Evolutionary conservation across 495 filamentous ascomycete genomes (phyloP).

Genomic region (Chaetomidium leptoderma): DNA sequence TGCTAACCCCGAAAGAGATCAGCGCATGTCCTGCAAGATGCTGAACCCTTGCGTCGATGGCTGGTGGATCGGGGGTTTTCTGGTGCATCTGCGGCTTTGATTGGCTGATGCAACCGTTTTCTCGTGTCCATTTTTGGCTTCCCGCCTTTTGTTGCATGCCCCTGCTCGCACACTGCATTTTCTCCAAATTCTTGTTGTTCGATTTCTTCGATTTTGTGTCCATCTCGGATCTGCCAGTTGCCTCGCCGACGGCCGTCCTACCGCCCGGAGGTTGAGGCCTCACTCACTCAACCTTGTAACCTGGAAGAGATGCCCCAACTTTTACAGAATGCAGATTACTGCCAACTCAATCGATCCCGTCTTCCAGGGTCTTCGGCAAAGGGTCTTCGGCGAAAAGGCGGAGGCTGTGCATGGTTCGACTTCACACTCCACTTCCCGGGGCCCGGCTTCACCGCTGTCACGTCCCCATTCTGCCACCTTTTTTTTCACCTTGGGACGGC

Average conservation of each 20-base stretch:
- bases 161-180: background rate
- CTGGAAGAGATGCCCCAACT: background rate
- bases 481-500: background rate
- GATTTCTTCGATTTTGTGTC: background rate
- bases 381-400: background rate
- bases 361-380: background rate
- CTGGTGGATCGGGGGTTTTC: slow-evolving; percentile 24
- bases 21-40: too few species aligned
- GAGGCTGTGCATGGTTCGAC: background rate
- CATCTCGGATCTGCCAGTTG: too few species aligned
- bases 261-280: background rate
- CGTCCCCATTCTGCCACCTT: background rate
- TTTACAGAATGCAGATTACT: too few species aligned
- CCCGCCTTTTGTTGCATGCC: slow-evolving; percentile 19
- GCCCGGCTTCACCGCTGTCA: background rate
- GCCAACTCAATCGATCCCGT: background rate
- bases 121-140: slow-evolving; percentile 53
- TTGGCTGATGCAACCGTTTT: slow-evolving; percentile 49
- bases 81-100: slow-evolving; percentile 24
- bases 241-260: background rate
- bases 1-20: too few species aligned
- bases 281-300: background rate
- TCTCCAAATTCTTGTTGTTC: background rate
- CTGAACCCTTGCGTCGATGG: slow-evolving; percentile 19
- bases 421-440: background rate